Evolutionary conservation across 2,329 filamentous ascomycete genomes (phyloP).

Genomic region (Trichoderma endophyticum): DNA sequence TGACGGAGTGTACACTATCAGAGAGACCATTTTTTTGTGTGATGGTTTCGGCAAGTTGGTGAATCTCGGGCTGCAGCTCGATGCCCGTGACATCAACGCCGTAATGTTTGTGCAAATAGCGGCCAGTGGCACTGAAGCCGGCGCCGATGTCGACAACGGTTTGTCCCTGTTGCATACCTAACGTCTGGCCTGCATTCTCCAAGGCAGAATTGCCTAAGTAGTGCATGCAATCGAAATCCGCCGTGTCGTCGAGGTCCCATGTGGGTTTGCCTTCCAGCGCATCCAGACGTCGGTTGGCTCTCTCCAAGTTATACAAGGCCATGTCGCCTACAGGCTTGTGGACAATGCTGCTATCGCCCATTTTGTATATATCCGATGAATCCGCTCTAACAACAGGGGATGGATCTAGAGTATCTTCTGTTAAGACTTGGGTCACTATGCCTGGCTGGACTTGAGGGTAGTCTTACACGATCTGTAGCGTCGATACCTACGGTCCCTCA

Average conservation of each 20-base stretch:
- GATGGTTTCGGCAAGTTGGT: neutral
- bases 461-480: neutral
- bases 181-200: neutral
- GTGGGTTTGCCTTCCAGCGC: neutral
- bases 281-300: neutral
- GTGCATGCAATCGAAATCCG: constrained; percentile 11
- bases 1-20: neutral
- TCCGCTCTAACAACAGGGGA: neutral
- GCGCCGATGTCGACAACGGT: neutral
- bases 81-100: constrained; percentile 1
- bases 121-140: constrained; percentile 3
- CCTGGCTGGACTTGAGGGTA: neutral
- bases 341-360: neutral
- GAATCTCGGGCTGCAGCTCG: neutral
- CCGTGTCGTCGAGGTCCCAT: constrained; percentile 4
- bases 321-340: neutral
- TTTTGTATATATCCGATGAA: neutral
- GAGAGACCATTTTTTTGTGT: neutral
- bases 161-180: neutral
- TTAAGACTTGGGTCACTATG: neutral
- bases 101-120: neutral
- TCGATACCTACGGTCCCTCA: neutral
- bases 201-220: neutral
- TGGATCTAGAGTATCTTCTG: neutral
- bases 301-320: neutral